A percentile compares a stretch with the other conserved stretches of the same genome.
These are phyloP conservation scores for Lachnellula willkommii DNA, from an alignment of 2,329 filamentous ascomycete species.

Conservation along the genomic window DNA sequence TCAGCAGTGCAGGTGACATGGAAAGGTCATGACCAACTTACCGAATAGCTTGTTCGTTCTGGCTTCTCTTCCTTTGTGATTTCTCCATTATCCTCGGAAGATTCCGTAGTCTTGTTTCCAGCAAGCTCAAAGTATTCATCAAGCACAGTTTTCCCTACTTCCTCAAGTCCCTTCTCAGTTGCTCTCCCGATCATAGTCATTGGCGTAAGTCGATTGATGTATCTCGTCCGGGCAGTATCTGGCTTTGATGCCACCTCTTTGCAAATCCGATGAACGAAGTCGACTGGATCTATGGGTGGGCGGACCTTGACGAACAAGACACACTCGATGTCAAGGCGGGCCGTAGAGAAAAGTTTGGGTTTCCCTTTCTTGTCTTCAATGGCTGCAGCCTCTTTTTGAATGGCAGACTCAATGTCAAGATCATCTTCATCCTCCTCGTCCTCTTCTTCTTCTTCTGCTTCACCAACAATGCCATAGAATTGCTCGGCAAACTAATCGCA, in stretches of 20 bases:
- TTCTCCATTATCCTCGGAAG: background rate
- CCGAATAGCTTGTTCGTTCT: conserved; percentile 18
- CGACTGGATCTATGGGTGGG: conserved; percentile 50
- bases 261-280: conserved; percentile 50
- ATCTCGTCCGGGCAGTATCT: conserved; percentile 45
- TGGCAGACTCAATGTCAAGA: conserved; percentile 63
- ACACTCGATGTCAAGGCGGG: conserved; percentile 55
- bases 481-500: conserved; percentile 56
- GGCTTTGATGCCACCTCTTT: conserved; percentile 43
- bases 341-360: conserved; percentile 44
- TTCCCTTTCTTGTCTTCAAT: conserved; percentile 45
- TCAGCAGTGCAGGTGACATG: background rate
- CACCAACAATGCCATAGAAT: conserved; percentile 44
- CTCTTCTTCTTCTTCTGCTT: conserved; percentile 32
- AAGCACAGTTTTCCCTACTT: conserved; percentile 59
- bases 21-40: conserved; percentile 11
- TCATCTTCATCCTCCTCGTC: conserved; percentile 40
- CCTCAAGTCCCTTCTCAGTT: conserved; percentile 61
- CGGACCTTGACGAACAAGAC: conserved; percentile 57
- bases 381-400: conserved; percentile 63
- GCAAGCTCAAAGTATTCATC: conserved; percentile 53
- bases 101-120: conserved; percentile 17
- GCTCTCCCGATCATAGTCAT: conserved; percentile 56
- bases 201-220: conserved; percentile 57
- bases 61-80: conserved; percentile 5